A percentile compares a stretch with the other conserved stretches of the same genome.
Conservation (phyloP, 208 protist species). For the Leishmania amazonensis region DNA sequence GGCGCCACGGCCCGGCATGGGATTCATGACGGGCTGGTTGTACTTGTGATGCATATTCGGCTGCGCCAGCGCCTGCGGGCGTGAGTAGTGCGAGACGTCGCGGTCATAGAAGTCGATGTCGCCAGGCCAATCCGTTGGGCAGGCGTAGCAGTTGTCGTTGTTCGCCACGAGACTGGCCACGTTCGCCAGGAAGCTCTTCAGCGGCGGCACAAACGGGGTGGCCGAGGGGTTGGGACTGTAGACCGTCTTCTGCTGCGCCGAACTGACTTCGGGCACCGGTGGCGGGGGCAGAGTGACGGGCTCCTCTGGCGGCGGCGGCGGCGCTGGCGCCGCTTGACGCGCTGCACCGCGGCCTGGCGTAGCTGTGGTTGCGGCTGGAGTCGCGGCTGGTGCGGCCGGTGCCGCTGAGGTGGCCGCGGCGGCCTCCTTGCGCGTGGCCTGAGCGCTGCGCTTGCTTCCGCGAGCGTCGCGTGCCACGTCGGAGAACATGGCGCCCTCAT, state of each 20-base stretch:
- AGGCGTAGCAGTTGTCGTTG: slow-evolving; percentile 57
- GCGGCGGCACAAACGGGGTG: slow-evolving; percentile 45
- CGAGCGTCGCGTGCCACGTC: slow-evolving; percentile 54
- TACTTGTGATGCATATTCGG: slow-evolving; percentile 31
- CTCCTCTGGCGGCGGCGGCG: slow-evolving; percentile 19
- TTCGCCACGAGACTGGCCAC: slow-evolving; percentile 50
- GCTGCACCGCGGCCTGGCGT: slow-evolving; percentile 8
- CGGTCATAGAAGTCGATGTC: slow-evolving; percentile 63
- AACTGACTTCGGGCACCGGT: slow-evolving; percentile 23
- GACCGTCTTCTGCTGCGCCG: slow-evolving; percentile 31
- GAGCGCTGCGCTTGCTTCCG: slow-evolving; percentile 9
- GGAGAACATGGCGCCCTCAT: slow-evolving; percentile 83
- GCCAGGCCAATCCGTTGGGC: slow-evolving; percentile 56
- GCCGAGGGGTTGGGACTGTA: slow-evolving; percentile 60
- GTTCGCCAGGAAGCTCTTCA: slow-evolving; percentile 53
- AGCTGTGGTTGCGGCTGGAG: slow-evolving; percentile 1
- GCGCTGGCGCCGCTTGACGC: slow-evolving; percentile 18
- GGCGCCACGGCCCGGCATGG: slow-evolving; percentile 17
- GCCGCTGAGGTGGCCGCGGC: slow-evolving; percentile 5
- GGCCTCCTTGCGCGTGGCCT: slow-evolving; percentile 20
- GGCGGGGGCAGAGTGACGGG: not conserved
- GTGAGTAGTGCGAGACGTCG: slow-evolving; percentile 72
- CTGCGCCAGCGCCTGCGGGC: slow-evolving; percentile 26
- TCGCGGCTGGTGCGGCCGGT: slow-evolving; percentile 29
- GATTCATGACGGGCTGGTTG: slow-evolving; percentile 23